Percentiles rank a stretch among this genome's conserved stretches.
These are phyloP conservation scores for Cutaneotrichosporon dermatis DNA, from an alignment of 1,284 basidiomycete genomes.

Conservation along the genomic window DNA sequence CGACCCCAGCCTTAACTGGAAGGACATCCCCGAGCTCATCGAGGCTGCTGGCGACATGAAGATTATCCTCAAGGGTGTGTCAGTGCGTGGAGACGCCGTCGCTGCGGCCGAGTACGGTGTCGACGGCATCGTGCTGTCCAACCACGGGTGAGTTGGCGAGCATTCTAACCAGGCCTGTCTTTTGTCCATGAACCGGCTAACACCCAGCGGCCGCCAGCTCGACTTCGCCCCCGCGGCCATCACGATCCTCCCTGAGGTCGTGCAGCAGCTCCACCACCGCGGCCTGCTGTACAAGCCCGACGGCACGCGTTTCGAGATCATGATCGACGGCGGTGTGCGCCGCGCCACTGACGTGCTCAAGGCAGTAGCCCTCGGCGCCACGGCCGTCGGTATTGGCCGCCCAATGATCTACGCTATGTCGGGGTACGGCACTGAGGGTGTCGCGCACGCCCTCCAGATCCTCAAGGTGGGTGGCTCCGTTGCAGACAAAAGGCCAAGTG, in stretches of 20 bases:
- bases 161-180: too few species aligned
- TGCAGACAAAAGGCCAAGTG: slow-evolving; percentile 1
- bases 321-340: slow-evolving; percentile 87
- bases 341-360: slow-evolving; percentile 89
- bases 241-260: slow-evolving; percentile 84
- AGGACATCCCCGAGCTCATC: slow-evolving; percentile 81
- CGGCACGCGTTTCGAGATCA: slow-evolving; percentile 67
- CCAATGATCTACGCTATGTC: slow-evolving; percentile 88
- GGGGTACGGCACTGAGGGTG: slow-evolving; percentile 74
- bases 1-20: slow-evolving; percentile 82
- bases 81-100: slow-evolving; percentile 89
- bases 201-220: slow-evolving; percentile 66
- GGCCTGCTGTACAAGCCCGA: slow-evolving; percentile 52
- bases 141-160: slow-evolving; percentile 15
- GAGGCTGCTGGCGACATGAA: slow-evolving; percentile 83
- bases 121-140: slow-evolving; percentile 69
- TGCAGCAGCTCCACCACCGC: slow-evolving; percentile 63
- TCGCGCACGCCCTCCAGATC: slow-evolving; percentile 71
- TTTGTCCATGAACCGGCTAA: neutral
- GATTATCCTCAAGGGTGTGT: slow-evolving; percentile 84
- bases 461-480: slow-evolving; percentile 57
- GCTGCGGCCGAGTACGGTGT: slow-evolving; percentile 77
- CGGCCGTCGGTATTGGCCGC: slow-evolving; percentile 65
- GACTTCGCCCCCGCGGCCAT: slow-evolving; percentile 88
- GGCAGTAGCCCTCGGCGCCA: slow-evolving; percentile 85